Base-by-base conservation (phyloP, 2,329 filamentous ascomycete genomes). In the Aspergillus unguis region DNA sequence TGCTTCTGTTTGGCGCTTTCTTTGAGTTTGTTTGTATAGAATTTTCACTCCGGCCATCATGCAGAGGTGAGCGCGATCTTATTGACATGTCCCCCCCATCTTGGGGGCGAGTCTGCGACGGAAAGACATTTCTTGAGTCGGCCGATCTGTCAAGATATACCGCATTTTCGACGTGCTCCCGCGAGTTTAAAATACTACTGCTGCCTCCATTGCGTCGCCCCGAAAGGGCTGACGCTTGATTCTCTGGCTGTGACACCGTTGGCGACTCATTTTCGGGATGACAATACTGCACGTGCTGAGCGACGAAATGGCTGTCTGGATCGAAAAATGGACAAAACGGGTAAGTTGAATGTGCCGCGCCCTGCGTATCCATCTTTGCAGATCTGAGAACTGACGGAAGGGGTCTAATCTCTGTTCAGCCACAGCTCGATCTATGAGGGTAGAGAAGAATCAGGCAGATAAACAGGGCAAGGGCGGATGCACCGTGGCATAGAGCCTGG, bases 241-340 rank as follows among this genome's bases (percentile, higher is more conserved):
- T 4, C n/a, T 28, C 32, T 40, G 37, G 35, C 31, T 62, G 61
- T 37, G 57, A 55, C 45, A 62, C 55, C 36, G 64, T 66, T 5
- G 59, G 61, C 33, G 57, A 54, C 5, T 61, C 67, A 50, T 62
- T 61, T 59, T 77, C 75, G 26, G 75, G 71, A 50, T 78, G 76
- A 46, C 68, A 70, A 38, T 68, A 64, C 44, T 76, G 74, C 44
- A 78, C 71, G 60, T 78, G 76, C 43, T 77, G 65, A 9, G 65
- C 58, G 41, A 78, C 65, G 47, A 72, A 70, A 48, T 69, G 68
- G 23, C 65, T 58, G 56, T 75, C 71, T 8, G 57, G 47, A 48
- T 76, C 71, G 27, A 65, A 62, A 50, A 77, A 77, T 5, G 69
- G 65, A 55, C 76, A 79, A 54, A 78, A 76, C 2, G 76, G 76